Conservation (phyloP, 2,329 filamentous ascomycete genomes). For the Thermoascus crustaceus region DNA sequence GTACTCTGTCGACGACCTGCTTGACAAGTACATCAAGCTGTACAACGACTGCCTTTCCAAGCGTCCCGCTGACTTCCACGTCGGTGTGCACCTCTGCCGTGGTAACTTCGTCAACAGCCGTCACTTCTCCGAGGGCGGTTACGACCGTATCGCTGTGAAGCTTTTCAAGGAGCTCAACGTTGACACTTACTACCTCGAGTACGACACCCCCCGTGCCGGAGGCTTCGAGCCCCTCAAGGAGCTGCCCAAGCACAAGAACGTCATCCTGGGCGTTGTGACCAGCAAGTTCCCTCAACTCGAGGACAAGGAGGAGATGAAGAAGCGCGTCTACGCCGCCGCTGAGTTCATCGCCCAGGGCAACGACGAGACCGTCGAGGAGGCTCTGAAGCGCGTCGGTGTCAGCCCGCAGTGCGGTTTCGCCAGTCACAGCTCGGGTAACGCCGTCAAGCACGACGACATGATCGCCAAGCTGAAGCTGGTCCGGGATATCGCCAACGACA, state of each 20-base stretch:
- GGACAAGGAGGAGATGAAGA: conserved; percentile 56
- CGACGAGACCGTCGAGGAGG: conserved; percentile 56
- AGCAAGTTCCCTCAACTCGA: conserved; percentile 56
- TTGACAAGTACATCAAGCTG: conserved; percentile 66
- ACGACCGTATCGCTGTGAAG: conserved; percentile 59
- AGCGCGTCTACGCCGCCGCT: conserved; percentile 52
- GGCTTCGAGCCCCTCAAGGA: conserved; percentile 58
- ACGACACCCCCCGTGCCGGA: conserved; percentile 57
- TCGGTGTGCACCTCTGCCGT: conserved; percentile 67
- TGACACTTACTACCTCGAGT: conserved; percentile 62
- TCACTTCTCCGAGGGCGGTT: conserved; percentile 59
- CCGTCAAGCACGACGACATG: conserved; percentile 61
- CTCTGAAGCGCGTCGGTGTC: conserved; percentile 58
- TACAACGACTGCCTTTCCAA: conserved; percentile 65
- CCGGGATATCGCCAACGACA: conserved; percentile 61
- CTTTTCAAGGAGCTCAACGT: conserved; percentile 56
- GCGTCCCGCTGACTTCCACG: conserved; percentile 61
- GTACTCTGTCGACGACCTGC: conserved; percentile 59
- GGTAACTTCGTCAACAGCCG: conserved; percentile 58
- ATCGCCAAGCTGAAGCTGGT: conserved; percentile 64
- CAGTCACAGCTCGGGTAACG: conserved; percentile 65
- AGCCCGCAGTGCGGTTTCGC: conserved; percentile 69
- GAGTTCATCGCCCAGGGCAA: conserved; percentile 62
- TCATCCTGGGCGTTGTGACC: conserved; percentile 57
- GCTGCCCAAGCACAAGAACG: conserved; percentile 53